These are phyloP conservation scores for Neoarthrinium moseri DNA, from an alignment of 2,329 filamentous ascomycete genomes.

Conservation along the genomic window DNA sequence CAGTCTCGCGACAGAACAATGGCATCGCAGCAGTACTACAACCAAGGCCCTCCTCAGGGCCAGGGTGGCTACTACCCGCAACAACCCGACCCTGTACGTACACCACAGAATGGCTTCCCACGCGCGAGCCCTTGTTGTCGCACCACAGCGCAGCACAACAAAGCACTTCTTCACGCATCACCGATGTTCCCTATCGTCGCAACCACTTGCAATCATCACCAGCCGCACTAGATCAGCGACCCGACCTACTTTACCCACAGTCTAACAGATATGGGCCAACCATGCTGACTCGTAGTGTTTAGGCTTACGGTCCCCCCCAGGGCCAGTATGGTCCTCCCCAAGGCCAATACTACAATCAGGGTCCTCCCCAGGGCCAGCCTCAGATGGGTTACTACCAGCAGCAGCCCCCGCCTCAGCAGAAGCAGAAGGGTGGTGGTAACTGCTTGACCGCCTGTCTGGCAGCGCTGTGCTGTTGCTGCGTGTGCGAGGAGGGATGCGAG, in stretches of 20 bases:
- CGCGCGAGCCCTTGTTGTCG: too few species aligned
- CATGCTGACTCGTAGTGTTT: slow-evolving; percentile 9
- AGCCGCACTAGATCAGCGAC: too few species aligned
- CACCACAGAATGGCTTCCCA: not conserved
- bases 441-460: slow-evolving; percentile 47
- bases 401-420: slow-evolving; percentile 30
- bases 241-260: too few species aligned
- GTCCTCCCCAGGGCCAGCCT: slow-evolving; percentile 35
- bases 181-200: too few species aligned
- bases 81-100: slow-evolving; percentile 42
- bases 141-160: too few species aligned
- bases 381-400: slow-evolving; percentile 47
- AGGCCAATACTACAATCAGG: slow-evolving; percentile 33
- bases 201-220: too few species aligned
- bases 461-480: slow-evolving; percentile 49
- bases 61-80: slow-evolving; percentile 33
- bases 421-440: slow-evolving; percentile 27
- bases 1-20: too few species aligned
- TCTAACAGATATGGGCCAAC: too few species aligned
- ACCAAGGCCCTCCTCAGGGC: slow-evolving; percentile 28
- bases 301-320: slow-evolving; percentile 38
- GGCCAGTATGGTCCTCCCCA: slow-evolving; percentile 30
- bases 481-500: slow-evolving; percentile 50
- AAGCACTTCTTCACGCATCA: too few species aligned
- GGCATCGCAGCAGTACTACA: slow-evolving; percentile 30